Evolutionary conservation across 2,329 filamentous ascomycete species (phyloP).

Genomic region (Gnomoniopsis sp.): DNA sequence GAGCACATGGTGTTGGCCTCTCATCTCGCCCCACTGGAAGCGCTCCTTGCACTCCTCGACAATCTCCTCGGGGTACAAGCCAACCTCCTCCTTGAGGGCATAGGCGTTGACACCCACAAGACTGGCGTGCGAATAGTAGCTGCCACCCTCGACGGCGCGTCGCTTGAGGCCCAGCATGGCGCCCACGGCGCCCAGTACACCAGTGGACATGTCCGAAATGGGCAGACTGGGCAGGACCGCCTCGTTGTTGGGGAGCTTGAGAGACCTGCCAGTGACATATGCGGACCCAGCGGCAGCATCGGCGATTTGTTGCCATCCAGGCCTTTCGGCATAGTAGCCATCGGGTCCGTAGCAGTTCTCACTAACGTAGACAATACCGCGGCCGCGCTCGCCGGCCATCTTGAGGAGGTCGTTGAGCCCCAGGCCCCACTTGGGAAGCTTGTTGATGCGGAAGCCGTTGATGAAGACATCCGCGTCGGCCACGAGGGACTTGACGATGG

Average conservation of each 20-base stretch:
- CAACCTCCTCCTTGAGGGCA: constrained; percentile 27
- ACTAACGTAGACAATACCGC: constrained; percentile 43
- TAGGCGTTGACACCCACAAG: constrained; percentile 27
- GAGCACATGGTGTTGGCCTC: constrained; percentile 25
- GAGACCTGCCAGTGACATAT: constrained; percentile 28
- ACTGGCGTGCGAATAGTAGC: constrained; percentile 28
- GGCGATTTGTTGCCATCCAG: constrained; percentile 51
- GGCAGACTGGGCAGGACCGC: constrained; percentile 30
- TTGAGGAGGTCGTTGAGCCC: constrained; percentile 37
- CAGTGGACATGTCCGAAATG: constrained; percentile 34
- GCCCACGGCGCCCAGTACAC: constrained; percentile 29
- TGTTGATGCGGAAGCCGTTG: constrained; percentile 47
- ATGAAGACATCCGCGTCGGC: constrained; percentile 52
- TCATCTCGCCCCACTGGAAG: constrained; percentile 26
- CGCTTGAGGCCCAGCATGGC: constrained; percentile 30
- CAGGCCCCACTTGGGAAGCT: constrained; percentile 39
- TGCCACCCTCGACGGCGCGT: constrained; percentile 28
- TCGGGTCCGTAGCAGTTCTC: constrained; percentile 51
- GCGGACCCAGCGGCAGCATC: constrained; percentile 33
- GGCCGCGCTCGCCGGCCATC: constrained; percentile 35
- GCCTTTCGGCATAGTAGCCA: constrained; percentile 40
- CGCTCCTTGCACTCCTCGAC: constrained; percentile 23
- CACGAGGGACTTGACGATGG: constrained; percentile 27
- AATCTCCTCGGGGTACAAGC: constrained; percentile 26
- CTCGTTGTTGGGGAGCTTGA: constrained; percentile 25